Base-by-base conservation (phyloP, 257 asterid genomes). In the Scutellaria baicalensis region DNA sequence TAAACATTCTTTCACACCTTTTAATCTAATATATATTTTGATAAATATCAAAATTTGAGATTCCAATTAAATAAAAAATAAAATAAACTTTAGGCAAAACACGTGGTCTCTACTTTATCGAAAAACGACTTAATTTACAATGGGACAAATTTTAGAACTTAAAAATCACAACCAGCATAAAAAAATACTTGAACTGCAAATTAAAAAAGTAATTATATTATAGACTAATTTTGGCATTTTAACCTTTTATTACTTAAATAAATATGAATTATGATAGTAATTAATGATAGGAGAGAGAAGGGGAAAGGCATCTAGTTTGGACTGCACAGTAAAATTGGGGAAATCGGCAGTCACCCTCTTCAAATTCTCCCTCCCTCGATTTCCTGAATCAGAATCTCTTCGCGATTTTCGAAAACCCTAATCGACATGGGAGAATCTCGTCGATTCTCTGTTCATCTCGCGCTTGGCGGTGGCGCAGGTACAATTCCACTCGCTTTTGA, bases 391-490 rank as follows among this genome's bases (percentile, higher is more conserved):
- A 52, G 20, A 67, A 78, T 47, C 66, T 59, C 80, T 75, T 61
- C 23, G 58, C 66, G 60, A 63, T 58, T n/a, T 23, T 35, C 77
- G 59, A 64, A 77, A 80, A 76, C 83, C 91, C 80, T 73, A 80
- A 78, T 72, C 36, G 75, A 78, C 77, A 91, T 91, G 97, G 89
- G 59, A 39, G 90, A 81, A 67, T 71, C 83, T 72, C 75, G 65
- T 54, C 83, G 77, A 38, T 61, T 76, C 49, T 75, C 84, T 55
- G 93, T 91, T 16, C 81, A 84, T 78, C 87, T 43, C 42, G 84
- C 93, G 51, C 82, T 89, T 48, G 92, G 96, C 66, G 92, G 84
- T 55, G 96, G 96, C 57, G 70, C 85, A 79, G 96, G 96, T 89
- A 71, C 40, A 6, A 43, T 49, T 39, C 1, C 10, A 14, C 47